These are phyloP conservation scores for Aspergillus udagawae DNA, from an alignment of 2,329 filamentous ascomycete genomes.

Conservation along the genomic window DNA sequence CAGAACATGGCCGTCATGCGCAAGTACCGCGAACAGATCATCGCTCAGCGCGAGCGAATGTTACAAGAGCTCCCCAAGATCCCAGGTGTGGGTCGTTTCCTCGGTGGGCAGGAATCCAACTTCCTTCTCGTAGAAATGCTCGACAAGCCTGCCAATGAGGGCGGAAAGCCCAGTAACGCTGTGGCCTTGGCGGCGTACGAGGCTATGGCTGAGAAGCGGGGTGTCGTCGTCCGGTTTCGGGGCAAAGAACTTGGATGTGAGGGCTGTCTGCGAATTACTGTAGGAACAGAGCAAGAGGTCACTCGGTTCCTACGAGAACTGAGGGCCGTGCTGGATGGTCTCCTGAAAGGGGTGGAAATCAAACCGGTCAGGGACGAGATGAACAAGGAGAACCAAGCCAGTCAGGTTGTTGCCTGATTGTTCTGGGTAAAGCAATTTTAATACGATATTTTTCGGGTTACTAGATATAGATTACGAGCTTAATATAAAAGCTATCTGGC, in stretches of 20 bases:
- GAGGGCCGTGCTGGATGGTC: constrained; percentile 46
- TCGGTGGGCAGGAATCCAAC: constrained; percentile 78
- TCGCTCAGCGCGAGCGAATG: constrained; percentile 73
- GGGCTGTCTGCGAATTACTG: constrained; percentile 85
- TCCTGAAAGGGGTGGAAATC: constrained; percentile 40
- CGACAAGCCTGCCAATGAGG: constrained; percentile 50
- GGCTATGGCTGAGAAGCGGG: constrained; percentile 74
- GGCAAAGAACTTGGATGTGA: constrained; percentile 88
- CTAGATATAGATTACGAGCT: background rate
- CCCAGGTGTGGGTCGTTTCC: constrained; percentile 72
- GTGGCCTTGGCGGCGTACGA: constrained; percentile 79
- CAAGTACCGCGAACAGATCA: constrained; percentile 63
- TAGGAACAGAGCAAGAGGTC: constrained; percentile 86
- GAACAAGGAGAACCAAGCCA: constrained; percentile 45
- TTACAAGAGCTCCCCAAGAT: constrained; percentile 69
- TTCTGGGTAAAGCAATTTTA: background rate
- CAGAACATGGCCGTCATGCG: constrained; percentile 71
- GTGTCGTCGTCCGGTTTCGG: constrained; percentile 89
- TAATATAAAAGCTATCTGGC: background rate
- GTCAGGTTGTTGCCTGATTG: background rate
- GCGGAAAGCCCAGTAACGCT: constrained; percentile 71
- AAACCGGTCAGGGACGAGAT: constrained; percentile 37
- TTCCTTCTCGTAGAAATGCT: constrained; percentile 90
- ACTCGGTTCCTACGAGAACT: constrained; percentile 71
- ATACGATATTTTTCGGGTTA: background rate